phyloP scores from a whole-genome alignment of 2,329 filamentous ascomycete genomes.

The Fusarium luffae region DNA sequence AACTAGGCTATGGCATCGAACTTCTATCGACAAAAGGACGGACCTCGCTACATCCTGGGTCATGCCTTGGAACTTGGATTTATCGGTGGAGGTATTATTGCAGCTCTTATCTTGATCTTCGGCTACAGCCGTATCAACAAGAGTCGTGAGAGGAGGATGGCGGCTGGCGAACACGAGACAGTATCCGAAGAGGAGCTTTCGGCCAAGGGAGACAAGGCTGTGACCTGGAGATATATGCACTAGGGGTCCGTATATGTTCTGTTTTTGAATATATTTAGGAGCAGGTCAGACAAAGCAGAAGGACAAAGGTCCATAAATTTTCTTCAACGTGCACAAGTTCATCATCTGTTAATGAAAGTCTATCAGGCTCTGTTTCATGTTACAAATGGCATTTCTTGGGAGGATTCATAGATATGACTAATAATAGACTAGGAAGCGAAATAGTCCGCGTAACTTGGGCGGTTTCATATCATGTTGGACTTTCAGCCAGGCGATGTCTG shows the following conservation, averaged over 20 bases:
- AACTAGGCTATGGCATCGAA: slow-evolving; percentile 75
- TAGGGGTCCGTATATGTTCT: slow-evolving; percentile 30
- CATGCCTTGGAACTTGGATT: slow-evolving; percentile 64
- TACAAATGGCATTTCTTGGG: no score
- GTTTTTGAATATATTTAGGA: no score
- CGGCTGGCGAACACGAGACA: slow-evolving; percentile 55
- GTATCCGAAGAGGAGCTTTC: slow-evolving; percentile 63
- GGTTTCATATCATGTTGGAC: no score
- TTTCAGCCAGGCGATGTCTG: no score
- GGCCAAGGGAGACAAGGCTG: slow-evolving; percentile 68
- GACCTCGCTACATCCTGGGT: slow-evolving; percentile 61
- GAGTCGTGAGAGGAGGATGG: slow-evolving; percentile 61
- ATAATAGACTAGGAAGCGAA: no score
- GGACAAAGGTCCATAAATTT: no score
- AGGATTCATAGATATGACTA: no score
- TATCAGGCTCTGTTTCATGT: rapidly evolving
- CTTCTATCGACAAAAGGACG: slow-evolving; percentile 69
- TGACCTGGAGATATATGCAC: slow-evolving; percentile 72
- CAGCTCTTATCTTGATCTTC: slow-evolving; percentile 56
- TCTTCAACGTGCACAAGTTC: neutral
- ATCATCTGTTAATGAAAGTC: no score
- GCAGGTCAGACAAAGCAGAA: no score
- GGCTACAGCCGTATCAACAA: slow-evolving; percentile 69
- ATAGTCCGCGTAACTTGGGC: no score
- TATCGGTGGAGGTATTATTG: slow-evolving; percentile 58